phyloP scores from a whole-genome alignment of 495 filamentous ascomycete genomes.

The Aspergillus bridgeri region DNA sequence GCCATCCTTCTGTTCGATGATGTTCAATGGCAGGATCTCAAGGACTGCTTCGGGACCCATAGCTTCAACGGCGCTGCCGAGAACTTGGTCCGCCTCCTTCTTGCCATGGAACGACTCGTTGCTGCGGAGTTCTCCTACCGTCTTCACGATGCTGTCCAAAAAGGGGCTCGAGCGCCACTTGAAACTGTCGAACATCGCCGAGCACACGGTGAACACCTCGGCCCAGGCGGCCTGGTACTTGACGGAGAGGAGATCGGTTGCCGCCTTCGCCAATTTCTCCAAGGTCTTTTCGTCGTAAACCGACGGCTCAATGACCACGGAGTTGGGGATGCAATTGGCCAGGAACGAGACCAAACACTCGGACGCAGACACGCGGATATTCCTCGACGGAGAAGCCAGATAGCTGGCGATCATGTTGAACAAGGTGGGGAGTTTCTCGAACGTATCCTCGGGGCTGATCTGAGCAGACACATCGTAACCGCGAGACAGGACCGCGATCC shows the following conservation, averaged over 20 bases:
- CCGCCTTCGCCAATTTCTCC: constrained; percentile 64
- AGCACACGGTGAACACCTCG: constrained; percentile 88
- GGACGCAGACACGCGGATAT: constrained; percentile 88
- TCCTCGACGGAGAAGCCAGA: constrained; percentile 80
- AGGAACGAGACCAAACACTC: constrained; percentile 93
- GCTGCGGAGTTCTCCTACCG: constrained; percentile 79
- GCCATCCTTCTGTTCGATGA: constrained; percentile 67
- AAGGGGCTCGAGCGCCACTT: constrained; percentile 79
- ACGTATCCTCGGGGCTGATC: constrained; percentile 79
- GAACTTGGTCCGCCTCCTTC: constrained; percentile 87
- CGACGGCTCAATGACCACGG: constrained; percentile 79
- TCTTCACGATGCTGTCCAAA: constrained; percentile 66
- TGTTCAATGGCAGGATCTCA: constrained; percentile 77
- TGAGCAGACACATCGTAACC: constrained; percentile 92
- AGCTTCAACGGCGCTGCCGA: constrained; percentile 78
- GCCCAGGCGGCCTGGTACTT: constrained; percentile 94
- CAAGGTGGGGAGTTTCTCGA: constrained; percentile 77
- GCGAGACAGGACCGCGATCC: constrained; percentile 91
- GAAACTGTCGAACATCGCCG: constrained; percentile 82
- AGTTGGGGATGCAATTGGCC: constrained; percentile 77
- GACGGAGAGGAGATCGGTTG: constrained; percentile 71
- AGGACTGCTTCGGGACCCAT: constrained; percentile 86
- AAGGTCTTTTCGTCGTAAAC: constrained; percentile 83
- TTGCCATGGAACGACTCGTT: constrained; percentile 91
- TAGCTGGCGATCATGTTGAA: constrained; percentile 75